Percentiles rank a stretch among this genome's conserved stretches.
Conservation (phyloP, 2,329 filamentous ascomycete genomes). For the Pseudogymnoascus sp. region DNA sequence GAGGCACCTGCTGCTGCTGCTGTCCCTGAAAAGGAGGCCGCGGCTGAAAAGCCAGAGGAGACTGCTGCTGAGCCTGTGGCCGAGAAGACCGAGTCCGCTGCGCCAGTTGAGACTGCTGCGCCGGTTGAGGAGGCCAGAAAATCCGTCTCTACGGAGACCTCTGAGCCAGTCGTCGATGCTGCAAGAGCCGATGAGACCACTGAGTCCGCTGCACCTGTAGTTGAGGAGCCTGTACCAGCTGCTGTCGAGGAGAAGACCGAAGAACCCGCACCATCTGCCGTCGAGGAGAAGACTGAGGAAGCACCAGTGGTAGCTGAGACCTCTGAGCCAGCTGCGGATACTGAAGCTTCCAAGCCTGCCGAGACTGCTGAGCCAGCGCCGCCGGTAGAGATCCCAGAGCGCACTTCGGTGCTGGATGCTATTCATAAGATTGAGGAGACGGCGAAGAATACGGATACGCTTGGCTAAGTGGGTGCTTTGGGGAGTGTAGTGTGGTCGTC, state of each 20-base stretch:
- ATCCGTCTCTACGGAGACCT: neutral
- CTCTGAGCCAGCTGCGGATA: neutral
- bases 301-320: neutral
- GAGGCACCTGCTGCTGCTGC: neutral
- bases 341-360: neutral
- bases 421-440: slow-evolving; percentile 7
- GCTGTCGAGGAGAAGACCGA: neutral
- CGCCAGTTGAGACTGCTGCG: neutral
- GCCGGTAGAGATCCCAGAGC: neutral
- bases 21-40: neutral
- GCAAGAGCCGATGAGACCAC: neutral
- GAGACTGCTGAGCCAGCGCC: neutral
- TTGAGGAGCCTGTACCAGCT: neutral
- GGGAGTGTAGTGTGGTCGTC: neutral
- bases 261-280: neutral
- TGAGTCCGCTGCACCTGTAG: neutral
- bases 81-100: neutral
- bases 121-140: neutral
- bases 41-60: neutral
- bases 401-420: neutral
- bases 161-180: neutral
- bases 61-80: neutral
- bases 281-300: neutral
- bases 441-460: neutral
- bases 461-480: neutral